Base-by-base conservation (phyloP, 2,329 filamentous ascomycete genomes). In the Hirsutella minnesotensis region DNA sequence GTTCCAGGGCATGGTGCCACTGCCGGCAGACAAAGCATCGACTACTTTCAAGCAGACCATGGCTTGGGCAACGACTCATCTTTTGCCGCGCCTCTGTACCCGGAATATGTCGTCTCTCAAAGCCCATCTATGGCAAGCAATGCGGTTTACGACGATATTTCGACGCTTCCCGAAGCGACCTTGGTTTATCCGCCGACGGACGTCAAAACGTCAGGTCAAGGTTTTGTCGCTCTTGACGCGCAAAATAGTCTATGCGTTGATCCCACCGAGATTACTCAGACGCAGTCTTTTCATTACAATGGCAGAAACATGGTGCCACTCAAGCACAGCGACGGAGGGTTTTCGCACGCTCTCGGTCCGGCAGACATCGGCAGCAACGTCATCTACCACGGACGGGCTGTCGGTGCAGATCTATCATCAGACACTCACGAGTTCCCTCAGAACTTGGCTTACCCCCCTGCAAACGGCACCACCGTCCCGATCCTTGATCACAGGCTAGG, bases 91-190 rank as follows among this genome's bases (percentile, higher is more conserved):
- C 33, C 33, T 18, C 30, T 40, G 20, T 47, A 41, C 1, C 43
- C 47, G 7, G 45, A 27, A 10, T 38, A 39, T 9, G 27, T 42
- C 9, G 18, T 21, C 5, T n/a, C 35, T 9, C 22, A 43, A 3
- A 49, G 47, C 18, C 43, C 45, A 27, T 44, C 45, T 7, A 41
- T 43, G 37, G 43, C 41, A 13, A 47, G 45, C 20, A 43, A 47
- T 12, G 16, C 16, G 2, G 9, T 43, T n/a, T 31, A 33, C 18
- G 49, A 38, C n/a, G 27, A 30, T 5, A 20, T 35, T 4, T 43
- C 41, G 12, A 37, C 45, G 8, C 38, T 40, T 3, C 13, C 13
- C 13, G 22, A 31, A 3, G 33, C 33, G 9, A 38, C 5, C 35
- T 13, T 16, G 5, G 5, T 31, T 13, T 20, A 19, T 15, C 38